Conservation (phyloP, 2,329 filamentous ascomycete species). For the Arthrobotrys conoides region DNA sequence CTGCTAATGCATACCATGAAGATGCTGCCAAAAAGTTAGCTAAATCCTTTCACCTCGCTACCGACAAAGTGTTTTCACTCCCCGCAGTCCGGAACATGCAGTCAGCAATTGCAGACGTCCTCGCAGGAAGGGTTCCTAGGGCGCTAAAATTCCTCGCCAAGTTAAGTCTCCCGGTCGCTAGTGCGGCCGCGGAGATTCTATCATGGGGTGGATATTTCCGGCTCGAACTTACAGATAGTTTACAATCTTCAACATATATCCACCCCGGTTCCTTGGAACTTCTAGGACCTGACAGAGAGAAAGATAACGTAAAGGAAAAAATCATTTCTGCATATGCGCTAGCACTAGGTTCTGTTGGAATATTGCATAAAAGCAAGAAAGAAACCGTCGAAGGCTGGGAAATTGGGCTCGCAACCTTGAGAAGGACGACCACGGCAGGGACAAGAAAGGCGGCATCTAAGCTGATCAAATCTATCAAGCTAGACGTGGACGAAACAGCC, state of each 20-base stretch:
- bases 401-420: conserved; percentile 50
- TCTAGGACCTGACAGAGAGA: conserved; percentile 30
- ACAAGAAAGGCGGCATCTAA: conserved; percentile 44
- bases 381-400: conserved; percentile 51
- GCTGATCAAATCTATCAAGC: conserved; percentile 37
- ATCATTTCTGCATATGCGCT: conserved; percentile 48
- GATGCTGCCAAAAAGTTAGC: conserved; percentile 48
- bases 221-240: conserved; percentile 19
- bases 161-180: conserved; percentile 49
- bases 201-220: conserved; percentile 56
- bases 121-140: conserved; percentile 46
- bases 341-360: conserved; percentile 43
- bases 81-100: conserved; percentile 51
- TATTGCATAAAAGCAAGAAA: conserved; percentile 26
- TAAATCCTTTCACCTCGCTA: conserved; percentile 43
- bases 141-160: conserved; percentile 50
- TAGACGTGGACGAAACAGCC: conserved; percentile 42
- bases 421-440: conserved; percentile 40
- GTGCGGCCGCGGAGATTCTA: conserved; percentile 49
- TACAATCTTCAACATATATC: conserved; percentile 16
- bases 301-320: conserved; percentile 50
- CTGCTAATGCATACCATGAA: conserved; percentile 51
- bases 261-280: conserved; percentile 16
- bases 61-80: conserved; percentile 40
- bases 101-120: conserved; percentile 42